These are phyloP conservation scores for Ogataea ganodermae DNA, from an alignment of 805 yeast genomes.

Conservation along the genomic window DNA sequence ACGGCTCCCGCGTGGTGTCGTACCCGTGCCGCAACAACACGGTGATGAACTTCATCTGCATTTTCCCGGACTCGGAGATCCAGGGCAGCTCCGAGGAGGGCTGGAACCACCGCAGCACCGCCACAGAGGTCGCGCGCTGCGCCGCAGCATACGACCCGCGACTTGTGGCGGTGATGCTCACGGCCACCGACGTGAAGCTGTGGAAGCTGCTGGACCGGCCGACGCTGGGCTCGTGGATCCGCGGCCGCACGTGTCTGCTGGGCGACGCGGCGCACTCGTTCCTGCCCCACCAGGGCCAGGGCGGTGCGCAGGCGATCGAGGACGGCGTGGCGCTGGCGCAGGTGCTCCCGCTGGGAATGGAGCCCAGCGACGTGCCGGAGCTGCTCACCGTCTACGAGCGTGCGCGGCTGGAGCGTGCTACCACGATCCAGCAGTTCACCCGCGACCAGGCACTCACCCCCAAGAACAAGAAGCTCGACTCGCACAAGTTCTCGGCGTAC, in stretches of 20 bases:
- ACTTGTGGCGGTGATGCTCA: conserved; percentile 22
- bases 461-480: conserved; percentile 4
- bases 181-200: conserved; percentile 29
- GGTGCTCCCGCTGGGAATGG: conserved; percentile 51
- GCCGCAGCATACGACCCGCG: conserved; percentile 22
- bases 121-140: conserved; percentile 17
- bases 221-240: conserved; percentile 25
- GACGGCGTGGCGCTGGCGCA: conserved; percentile 28
- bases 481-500: conserved; percentile 8
- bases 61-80: conserved; percentile 9
- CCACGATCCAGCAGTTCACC: conserved; percentile 26
- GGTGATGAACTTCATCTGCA: conserved; percentile 8
- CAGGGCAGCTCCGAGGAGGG: conserved; percentile 14
- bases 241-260: conserved; percentile 33
- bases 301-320: conserved; percentile 22
- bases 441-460: conserved; percentile 9
- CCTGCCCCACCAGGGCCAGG: conserved; percentile 25
- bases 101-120: conserved; percentile 27
- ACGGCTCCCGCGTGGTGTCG: conserved; percentile 1
- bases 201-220: conserved; percentile 31
- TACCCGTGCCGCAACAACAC: conserved; percentile 14
- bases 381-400: conserved; percentile 27
- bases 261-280: conserved; percentile 42
- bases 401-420: conserved; percentile 32
- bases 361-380: conserved; percentile 9